Conservation (phyloP, 768 basidiomycete genomes). For the Auricularia sp. region DNA sequence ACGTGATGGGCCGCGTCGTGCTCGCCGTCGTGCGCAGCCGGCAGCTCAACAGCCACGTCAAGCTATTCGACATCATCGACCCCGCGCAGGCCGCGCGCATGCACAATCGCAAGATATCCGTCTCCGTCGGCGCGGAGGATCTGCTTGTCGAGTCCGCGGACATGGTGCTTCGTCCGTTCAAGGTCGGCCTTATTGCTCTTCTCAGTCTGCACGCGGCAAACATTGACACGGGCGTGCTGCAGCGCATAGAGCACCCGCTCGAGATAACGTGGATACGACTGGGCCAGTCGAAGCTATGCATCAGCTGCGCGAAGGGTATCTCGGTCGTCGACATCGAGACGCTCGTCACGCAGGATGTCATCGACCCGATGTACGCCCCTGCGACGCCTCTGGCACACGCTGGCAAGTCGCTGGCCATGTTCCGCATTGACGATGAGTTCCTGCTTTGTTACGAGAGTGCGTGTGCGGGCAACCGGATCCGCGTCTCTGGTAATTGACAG, state of each 20-base stretch:
- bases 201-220: not conserved
- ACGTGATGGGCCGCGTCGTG: not conserved
- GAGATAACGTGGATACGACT: not conserved
- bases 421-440: constrained; percentile 1
- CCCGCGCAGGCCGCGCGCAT: not conserved
- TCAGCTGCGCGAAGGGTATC: not conserved
- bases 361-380: not conserved
- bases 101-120: not conserved
- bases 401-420: not conserved
- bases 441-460: not conserved
- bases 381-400: not conserved
- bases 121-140: not conserved
- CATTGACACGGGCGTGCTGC: not conserved
- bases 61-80: not conserved
- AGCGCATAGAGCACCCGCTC: not conserved
- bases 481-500: not conserved
- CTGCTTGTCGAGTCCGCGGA: not conserved
- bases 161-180: not conserved
- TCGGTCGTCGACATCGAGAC: not conserved
- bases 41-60: not conserved
- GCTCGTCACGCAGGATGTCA: not conserved
- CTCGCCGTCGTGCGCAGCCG: not conserved
- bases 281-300: not conserved
- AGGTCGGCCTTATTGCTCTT: not conserved
- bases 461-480: not conserved